phyloP scores from a whole-genome alignment of 148 eudicot genomes.

The Linanthus parryae region DNA sequence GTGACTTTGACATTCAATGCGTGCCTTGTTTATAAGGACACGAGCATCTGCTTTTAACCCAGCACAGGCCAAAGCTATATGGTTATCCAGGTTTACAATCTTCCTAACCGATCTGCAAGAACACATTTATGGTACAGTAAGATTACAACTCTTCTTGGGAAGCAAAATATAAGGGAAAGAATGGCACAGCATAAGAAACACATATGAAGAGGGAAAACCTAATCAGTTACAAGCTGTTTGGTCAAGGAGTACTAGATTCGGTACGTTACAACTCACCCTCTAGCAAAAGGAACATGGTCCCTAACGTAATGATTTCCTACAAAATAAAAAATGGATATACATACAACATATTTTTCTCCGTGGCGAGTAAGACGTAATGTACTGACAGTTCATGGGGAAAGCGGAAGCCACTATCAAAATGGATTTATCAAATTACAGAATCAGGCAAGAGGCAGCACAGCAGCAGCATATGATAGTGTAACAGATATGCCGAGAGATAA shows the following conservation, averaged over 20 bases:
- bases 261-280: too few species aligned
- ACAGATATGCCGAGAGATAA: too few species aligned
- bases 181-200: neutral
- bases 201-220: neutral
- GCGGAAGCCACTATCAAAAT: neutral
- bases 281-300: neutral
- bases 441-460: neutral
- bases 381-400: too few species aligned
- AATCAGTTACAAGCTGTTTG: neutral
- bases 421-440: slow-evolving; percentile 1
- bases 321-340: too few species aligned
- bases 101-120: slow-evolving; percentile 77
- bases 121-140: slow-evolving; percentile 1
- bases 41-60: slow-evolving; percentile 99
- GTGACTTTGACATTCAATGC: slow-evolving; percentile 97
- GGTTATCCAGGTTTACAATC: slow-evolving; percentile 85
- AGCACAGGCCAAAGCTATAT: slow-evolving; percentile 96
- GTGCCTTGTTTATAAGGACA: slow-evolving; percentile 87
- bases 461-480: neutral
- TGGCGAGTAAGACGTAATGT: too few species aligned
- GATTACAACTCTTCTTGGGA: neutral
- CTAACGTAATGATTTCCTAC: neutral
- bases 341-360: too few species aligned
- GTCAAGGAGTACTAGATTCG: too few species aligned
- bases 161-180: neutral